Base-by-base conservation (phyloP, 768 basidiomycete genomes). In the Ramaria sp. region DNA sequence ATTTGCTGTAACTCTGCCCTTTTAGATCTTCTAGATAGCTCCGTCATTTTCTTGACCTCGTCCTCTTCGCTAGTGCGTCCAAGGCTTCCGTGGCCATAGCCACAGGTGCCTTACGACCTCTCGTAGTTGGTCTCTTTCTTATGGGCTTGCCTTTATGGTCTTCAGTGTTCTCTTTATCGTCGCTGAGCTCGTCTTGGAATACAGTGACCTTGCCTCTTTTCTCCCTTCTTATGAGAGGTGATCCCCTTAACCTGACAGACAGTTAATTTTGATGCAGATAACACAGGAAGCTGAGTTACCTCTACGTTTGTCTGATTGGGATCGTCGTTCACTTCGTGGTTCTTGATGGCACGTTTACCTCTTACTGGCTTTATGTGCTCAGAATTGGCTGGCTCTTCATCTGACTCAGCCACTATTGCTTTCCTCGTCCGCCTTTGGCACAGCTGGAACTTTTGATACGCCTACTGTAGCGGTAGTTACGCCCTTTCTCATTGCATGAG, bases 51-150 rank as follows among this genome's bases (percentile, higher is more conserved):
- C 51, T 52, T 39, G 51, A 52, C 37, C 51, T 34, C 37, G 51
- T 52, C 33, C 51, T 15, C 17, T 52, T 52, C 37, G 51, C 51
- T 39, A 34, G 51, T 22, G 51, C 51, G 37, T 52, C 51, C 51
- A 52, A 13, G 7, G 34, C 37, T 20, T 37, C 51, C 19, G 31
- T 20, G 7, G 37, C n/a, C 1, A 34, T 22, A 39, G 13, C 34
- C 13, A 39, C 37, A 9, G 51, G 33, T 22, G 37, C 20, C 37
- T 31, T 22, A 38, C 51, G 51, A 19, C 33, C 37, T 19, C 51
- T 22, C 31, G 37, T 22, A 27, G 51, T 33, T 17, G 51, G 33
- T 39, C 11, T 52, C n/a, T 52, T 52, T 13, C 24, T 19, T 2
- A 31, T 34, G 24, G 31, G 20, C 31, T 34, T 4, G 20, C 30